A percentile compares a stretch with the other conserved stretches of the same genome.
Conservation (phyloP, 768 basidiomycete genomes). For the Lanmaoa pseudosensibilis region DNA sequence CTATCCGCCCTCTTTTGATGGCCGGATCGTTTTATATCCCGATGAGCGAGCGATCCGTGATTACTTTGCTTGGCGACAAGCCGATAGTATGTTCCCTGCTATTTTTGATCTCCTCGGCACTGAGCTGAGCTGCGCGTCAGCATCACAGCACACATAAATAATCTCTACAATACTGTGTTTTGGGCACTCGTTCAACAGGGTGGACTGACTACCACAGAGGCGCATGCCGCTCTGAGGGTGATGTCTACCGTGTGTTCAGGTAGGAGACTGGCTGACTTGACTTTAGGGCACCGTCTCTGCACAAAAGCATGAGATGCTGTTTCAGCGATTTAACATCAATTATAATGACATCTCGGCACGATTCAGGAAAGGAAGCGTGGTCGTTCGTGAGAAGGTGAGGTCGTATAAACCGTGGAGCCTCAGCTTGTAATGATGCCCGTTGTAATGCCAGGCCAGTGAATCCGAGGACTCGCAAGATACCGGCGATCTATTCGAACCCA, state of each 20-base stretch:
- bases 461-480: background rate
- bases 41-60: constrained; percentile 70
- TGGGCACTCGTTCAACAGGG: constrained; percentile 91
- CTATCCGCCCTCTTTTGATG: constrained; percentile 93
- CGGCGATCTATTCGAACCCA: background rate
- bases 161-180: constrained; percentile 93
- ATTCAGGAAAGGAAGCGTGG: constrained; percentile 82
- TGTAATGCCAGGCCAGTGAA: constrained; percentile 8
- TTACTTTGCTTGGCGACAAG: constrained; percentile 96
- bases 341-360: constrained; percentile 75
- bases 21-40: constrained; percentile 83
- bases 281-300: constrained; percentile 82
- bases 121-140: constrained; percentile 20
- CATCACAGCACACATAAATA: constrained; percentile 89
- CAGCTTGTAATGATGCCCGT: background rate
- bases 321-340: constrained; percentile 78
- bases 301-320: constrained; percentile 91
- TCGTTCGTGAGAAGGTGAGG: constrained; percentile 65
- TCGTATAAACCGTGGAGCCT: background rate
- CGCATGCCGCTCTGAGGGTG: constrained; percentile 78
- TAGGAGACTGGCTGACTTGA: constrained; percentile 10
- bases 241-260: constrained; percentile 8
- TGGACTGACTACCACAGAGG: constrained; percentile 74
- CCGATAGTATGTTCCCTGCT: constrained; percentile 68
- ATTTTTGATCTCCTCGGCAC: background rate